Evolutionary conservation across 2,329 filamentous ascomycete species (phyloP).

Genomic region (Leptographium galeiforme): DNA sequence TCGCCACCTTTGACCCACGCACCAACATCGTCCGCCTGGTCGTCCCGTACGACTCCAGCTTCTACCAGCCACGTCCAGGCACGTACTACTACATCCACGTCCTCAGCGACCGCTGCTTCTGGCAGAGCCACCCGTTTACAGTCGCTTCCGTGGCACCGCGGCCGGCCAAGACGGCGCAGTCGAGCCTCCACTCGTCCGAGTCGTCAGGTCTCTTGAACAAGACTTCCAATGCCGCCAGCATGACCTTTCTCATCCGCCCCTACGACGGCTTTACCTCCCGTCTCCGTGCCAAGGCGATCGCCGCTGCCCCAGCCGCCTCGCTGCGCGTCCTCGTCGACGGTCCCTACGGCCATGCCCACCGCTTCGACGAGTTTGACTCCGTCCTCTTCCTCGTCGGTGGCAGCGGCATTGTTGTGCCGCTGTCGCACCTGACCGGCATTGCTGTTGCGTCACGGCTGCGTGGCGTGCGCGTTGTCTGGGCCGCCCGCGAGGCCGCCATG

Average conservation of each 20-base stretch:
- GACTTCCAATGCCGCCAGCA: neutral
- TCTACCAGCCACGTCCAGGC: constrained; percentile 20
- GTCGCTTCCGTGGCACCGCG: constrained; percentile 18
- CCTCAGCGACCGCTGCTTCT: constrained; percentile 24
- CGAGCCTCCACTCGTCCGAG: neutral
- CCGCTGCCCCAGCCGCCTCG: neutral
- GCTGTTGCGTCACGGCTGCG: neutral
- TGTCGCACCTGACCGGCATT: constrained; percentile 9
- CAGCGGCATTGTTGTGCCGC: constrained; percentile 11
- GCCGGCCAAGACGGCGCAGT: neutral
- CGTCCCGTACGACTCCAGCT: constrained; percentile 20
- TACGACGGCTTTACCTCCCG: constrained; percentile 11
- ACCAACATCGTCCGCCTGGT: constrained; percentile 29
- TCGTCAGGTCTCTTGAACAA: neutral
- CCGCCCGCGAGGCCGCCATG: constrained; percentile 9
- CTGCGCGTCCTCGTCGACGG: constrained; percentile 11
- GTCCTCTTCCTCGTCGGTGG: constrained; percentile 11
- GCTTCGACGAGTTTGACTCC: constrained; percentile 3
- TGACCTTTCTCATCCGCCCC: constrained; percentile 11
- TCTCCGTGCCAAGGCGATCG: constrained; percentile 9
- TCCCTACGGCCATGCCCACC: constrained; percentile 8
- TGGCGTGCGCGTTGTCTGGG: constrained; percentile 10
- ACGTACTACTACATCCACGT: constrained; percentile 32
- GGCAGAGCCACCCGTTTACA: constrained; percentile 39
- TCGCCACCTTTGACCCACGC: constrained; percentile 20